Evolutionary conservation across 768 basidiomycete genomes (phyloP).

Genomic region (Podaxis sp.): DNA sequence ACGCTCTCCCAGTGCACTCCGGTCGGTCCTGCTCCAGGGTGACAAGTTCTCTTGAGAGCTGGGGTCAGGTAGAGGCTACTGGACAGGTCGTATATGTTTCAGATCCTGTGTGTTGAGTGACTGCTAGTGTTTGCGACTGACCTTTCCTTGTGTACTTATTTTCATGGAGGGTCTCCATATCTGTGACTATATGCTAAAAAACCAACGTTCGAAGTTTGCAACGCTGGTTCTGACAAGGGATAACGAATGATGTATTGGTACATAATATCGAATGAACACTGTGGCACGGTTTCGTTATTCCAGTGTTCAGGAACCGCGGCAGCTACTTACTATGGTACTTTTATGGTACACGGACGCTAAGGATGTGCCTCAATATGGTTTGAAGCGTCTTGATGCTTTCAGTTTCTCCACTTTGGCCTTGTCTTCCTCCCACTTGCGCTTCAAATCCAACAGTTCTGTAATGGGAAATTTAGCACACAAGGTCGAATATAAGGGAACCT

Average conservation of each 20-base stretch:
- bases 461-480: background rate
- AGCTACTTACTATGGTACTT: background rate
- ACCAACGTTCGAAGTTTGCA: too few relatives aligned
- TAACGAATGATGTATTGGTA: background rate
- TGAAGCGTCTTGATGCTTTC: slow-evolving; percentile 80
- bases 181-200: too few relatives aligned
- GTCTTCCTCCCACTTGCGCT: slow-evolving; percentile 85
- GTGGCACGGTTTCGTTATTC: background rate
- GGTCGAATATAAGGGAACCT: slow-evolving; percentile 9
- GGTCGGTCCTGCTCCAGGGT: background rate
- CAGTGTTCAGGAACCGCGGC: background rate
- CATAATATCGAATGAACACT: background rate
- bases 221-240: too few relatives aligned
- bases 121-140: too few relatives aligned
- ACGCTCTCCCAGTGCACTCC: slow-evolving; percentile 19
- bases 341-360: background rate
- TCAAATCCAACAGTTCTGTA: slow-evolving; percentile 70
- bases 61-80: background rate
- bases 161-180: too few relatives aligned
- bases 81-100: background rate
- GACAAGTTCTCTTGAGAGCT: background rate
- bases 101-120: too few relatives aligned
- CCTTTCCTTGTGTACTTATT: too few relatives aligned
- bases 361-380: slow-evolving; percentile 61
- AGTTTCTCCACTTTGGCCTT: slow-evolving; percentile 81